phyloP scores from a whole-genome alignment of 129 eudicot genomes.

The Sambucus nigra region DNA sequence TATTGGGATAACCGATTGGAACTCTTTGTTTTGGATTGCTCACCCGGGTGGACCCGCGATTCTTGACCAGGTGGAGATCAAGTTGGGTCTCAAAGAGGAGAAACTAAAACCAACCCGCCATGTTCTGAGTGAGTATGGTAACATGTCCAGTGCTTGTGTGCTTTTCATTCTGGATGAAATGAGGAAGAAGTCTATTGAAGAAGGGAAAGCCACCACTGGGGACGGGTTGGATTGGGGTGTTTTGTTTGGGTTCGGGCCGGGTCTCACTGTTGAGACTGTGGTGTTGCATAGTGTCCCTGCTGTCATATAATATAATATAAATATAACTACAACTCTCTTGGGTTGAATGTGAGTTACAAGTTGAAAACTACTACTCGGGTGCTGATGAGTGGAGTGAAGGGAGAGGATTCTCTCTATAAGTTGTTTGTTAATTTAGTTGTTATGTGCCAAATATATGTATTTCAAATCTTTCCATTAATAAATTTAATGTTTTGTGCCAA shows the following conservation, averaged over 20 bases:
- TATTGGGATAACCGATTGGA: conserved; percentile 36
- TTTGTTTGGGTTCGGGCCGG: conserved; percentile 57
- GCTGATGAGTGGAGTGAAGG: too few species aligned
- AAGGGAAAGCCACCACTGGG: conserved; percentile 37
- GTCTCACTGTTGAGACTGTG: conserved; percentile 50
- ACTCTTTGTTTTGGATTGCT: conserved; percentile 35
- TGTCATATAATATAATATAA: background rate
- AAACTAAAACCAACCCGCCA: conserved; percentile 42
- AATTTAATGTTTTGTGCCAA: too few species aligned
- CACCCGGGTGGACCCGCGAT: conserved; percentile 52
- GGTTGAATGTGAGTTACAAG: too few species aligned
- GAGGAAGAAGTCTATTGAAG: conserved; percentile 46
- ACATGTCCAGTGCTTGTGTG: conserved; percentile 59
- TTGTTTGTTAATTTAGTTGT: too few species aligned
- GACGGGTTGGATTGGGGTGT: conserved; percentile 57
- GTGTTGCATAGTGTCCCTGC: conserved; percentile 46
- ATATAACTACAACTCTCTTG: too few species aligned
- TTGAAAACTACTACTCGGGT: too few species aligned
- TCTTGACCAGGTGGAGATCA: conserved; percentile 44
- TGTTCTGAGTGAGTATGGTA: conserved; percentile 46
- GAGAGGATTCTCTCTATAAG: too few species aligned
- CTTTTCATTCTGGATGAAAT: conserved; percentile 45
- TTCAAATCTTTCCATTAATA: too few species aligned
- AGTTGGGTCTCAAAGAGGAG: conserved; percentile 36
- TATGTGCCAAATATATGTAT: too few species aligned